Evolutionary conservation across 148 eudicot species (phyloP).

Genomic region (Rhododendron griersonianum): DNA sequence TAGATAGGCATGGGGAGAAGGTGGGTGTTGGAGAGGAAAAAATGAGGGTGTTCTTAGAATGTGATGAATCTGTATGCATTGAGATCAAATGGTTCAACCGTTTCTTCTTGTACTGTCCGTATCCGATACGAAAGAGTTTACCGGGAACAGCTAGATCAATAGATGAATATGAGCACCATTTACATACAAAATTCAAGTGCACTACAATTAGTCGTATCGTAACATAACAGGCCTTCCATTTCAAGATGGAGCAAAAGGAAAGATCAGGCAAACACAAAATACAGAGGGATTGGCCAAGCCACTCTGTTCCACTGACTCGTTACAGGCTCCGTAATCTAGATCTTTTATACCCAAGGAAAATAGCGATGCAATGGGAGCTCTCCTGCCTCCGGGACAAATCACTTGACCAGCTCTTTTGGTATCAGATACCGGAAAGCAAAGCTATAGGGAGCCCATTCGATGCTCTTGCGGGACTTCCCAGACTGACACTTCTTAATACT

Average conservation of each 20-base stretch:
- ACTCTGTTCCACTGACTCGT: not conserved
- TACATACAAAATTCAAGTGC: not conserved
- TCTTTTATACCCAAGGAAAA: not conserved
- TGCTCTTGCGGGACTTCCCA: conserved; percentile 55
- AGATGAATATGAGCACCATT: not conserved
- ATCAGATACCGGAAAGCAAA: conserved; percentile 81
- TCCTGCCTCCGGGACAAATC: not conserved
- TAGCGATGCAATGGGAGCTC: not conserved
- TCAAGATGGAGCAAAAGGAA: conserved; percentile 2
- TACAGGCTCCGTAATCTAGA: conserved; percentile 1
- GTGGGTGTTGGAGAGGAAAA: no score
- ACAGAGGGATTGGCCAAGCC: not conserved
- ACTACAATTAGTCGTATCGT: not conserved
- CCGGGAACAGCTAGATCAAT: not conserved
- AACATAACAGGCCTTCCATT: not conserved
- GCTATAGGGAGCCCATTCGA: conserved; percentile 79
- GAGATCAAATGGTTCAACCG: no score
- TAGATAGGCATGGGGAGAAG: no score
- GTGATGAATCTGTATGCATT: no score
- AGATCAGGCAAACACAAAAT: conserved; percentile 5
- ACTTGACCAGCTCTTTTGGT: conserved; percentile 63
- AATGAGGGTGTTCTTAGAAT: no score
- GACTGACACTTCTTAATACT: conserved; percentile 60
- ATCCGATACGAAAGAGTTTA: not conserved
- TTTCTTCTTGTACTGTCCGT: no score